Evolutionary conservation across 768 basidiomycete species (phyloP), one percentile per base, ranked within the genome.

Genomic region (Leccinum truebloodii): DNA sequence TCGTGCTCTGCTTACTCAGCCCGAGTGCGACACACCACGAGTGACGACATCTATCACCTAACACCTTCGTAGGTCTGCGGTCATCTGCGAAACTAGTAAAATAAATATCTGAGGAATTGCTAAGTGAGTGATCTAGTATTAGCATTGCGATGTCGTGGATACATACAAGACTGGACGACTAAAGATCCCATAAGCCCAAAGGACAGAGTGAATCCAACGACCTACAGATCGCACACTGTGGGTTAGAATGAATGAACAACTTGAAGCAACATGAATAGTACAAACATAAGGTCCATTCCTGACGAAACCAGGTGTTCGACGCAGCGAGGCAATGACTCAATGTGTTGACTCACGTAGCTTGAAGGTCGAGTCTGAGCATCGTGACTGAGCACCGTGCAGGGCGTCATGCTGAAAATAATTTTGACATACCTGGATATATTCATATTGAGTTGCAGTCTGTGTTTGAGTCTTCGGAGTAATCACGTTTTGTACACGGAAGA

Each of bases 81-180:
- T 69, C 67, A 16, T 67, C 56, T 20, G 55, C 2, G 12, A 71
- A 69, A 55, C 30, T 57, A n/a, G 55, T 57, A 41, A 65, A 65
- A 37, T 69, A 69, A 16, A 70, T 55, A 46, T 63, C 68, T 70
- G 13, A 26, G 46, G 8, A 8, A 26, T 7, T 30, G 7, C 3
- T 50, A 14, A 34, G 32, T 4, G 18, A 41, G 0, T n/a, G 39
- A 39, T n/a, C 39, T 5, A 32, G 10, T 12, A 4, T 4, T 10
- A 49, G 6, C 3, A 24, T 26, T 22, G 20, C 13, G 7, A 30
- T 26, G 13, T n/a, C 28, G 3, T 12, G 7, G 16, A 30, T 18
- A 54, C 64, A 14, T 34, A 69, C 67, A 61, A 1, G 60, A 53
- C 24, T 71, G 67, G 41, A 69, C 58, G 4, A 4, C 44, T 2